A percentile compares a stretch with the other conserved stretches of the same genome.
Evolutionary conservation across 2,329 filamentous ascomycete species (phyloP).

Genomic region (Pleochaeta shiraiana): DNA sequence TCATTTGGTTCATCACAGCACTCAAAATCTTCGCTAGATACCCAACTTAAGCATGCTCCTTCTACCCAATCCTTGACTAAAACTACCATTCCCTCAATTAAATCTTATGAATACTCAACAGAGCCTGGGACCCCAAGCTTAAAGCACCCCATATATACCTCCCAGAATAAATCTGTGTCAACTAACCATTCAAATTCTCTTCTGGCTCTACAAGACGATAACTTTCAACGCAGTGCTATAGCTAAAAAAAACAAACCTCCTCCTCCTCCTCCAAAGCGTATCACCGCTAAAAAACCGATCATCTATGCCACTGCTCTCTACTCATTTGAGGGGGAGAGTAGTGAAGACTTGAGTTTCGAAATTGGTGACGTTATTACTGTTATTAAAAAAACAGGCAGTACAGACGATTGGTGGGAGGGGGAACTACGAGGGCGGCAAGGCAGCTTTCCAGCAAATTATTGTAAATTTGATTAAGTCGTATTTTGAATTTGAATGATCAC

Average conservation of each 20-base stretch:
- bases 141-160: conserved; percentile 10
- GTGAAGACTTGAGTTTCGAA: conserved; percentile 49
- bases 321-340: conserved; percentile 46
- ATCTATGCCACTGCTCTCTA: conserved; percentile 43
- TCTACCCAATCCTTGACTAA: conserved; percentile 6
- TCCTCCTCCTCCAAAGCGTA: conserved; percentile 41
- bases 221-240: conserved; percentile 17
- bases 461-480: conserved; percentile 22
- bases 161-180: conserved; percentile 8
- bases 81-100: not conserved
- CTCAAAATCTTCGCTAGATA: conserved; percentile 6
- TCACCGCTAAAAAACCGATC: conserved; percentile 24
- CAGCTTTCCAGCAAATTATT: conserved; percentile 71
- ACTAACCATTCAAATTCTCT: conserved; percentile 14
- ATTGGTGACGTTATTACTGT: conserved; percentile 63
- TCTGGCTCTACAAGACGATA: conserved; percentile 13
- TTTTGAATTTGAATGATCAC: not conserved
- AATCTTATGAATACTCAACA: not conserved
- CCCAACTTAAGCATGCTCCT: conserved; percentile 12
- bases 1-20: not conserved
- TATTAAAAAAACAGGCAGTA: conserved; percentile 55
- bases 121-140: not conserved
- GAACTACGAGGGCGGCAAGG: conserved; percentile 47
- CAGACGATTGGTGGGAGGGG: conserved; percentile 77
- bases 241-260: conserved; percentile 57